Evolutionary conservation across 305 asterid genomes (phyloP), one percentile per base, ranked within the genome.

Genomic region (Fraxinus ornus): DNA sequence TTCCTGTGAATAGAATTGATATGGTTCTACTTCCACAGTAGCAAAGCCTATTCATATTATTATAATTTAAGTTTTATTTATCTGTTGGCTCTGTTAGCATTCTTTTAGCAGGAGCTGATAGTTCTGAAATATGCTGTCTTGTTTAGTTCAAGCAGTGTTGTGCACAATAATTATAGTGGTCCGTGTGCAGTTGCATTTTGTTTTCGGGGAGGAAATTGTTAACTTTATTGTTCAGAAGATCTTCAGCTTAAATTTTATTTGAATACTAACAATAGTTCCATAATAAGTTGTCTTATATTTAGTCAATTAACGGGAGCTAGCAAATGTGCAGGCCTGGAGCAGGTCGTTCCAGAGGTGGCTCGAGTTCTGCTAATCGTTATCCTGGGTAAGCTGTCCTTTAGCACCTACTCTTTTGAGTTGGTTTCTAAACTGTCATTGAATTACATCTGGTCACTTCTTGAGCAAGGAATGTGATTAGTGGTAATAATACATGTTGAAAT

Each of bases 271-370:
- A 68, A 28, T 0, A 64, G 13, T 22, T 68, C 37, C n/a, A 28
- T 68, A 3, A 10, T 30, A 68, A 68, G 8, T 2, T 4, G n/a
- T 28, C 21, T 28, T 68, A 28, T 28, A 10, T 68, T 68, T 68
- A 28, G 36, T 68, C 36, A 30, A 68, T 28, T 75, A 30, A 77
- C 39, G 7, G 41, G 12, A 60, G 5, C 37, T 82, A 10, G 24
- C 24, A 79, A 26, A 76, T 80, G 12, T 87, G 89, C 85, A 93
- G 95, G 82, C 84, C 91, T 85, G 94, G 92, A 78, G 86, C 90
- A 52, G 92, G 84, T 80, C 93, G 88, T 44, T n/a, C 83, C 10
- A 88, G 93, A 87, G 93, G 90, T 82, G 93, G 91, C 55, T 86
- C 90, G 28, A 30, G 85, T 60, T 83, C 87, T 15, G 79, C 80